A percentile compares a stretch with the other conserved stretches of the same genome.
These are phyloP conservation scores for Neobulgaria alba DNA, from an alignment of 2,329 filamentous ascomycete species.

Conservation along the genomic window DNA sequence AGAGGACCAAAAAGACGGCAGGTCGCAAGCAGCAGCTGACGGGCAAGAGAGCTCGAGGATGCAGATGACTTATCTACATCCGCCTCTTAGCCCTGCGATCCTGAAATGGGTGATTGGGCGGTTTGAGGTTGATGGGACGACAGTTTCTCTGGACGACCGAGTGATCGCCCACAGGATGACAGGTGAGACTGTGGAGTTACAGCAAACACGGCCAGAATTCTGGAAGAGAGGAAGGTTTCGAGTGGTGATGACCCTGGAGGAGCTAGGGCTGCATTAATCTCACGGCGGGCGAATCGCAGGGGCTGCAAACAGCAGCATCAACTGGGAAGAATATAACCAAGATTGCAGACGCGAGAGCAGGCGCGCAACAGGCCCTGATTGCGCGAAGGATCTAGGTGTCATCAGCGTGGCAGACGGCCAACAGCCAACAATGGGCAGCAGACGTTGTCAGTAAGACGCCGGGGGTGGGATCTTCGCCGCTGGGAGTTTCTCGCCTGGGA, in stretches of 20 bases:
- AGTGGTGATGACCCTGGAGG: constrained; percentile 4
- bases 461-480: background rate
- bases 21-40: constrained; percentile 8
- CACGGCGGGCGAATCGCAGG: constrained; percentile 15
- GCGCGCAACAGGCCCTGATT: no score
- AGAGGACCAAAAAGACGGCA: constrained; percentile 6
- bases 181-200: constrained; percentile 18
- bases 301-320: constrained; percentile 8
- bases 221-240: constrained; percentile 11
- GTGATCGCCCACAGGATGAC: constrained; percentile 37
- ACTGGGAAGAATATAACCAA: constrained; percentile 12
- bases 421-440: no score
- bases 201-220: constrained; percentile 4
- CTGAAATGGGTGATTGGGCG: constrained; percentile 8
- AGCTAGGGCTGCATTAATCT: constrained; percentile 21
- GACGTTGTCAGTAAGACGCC: no score
- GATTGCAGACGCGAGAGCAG: no score
- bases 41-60: constrained; percentile 15
- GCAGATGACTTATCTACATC: constrained; percentile 17
- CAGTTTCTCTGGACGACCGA: constrained; percentile 29
- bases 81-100: constrained; percentile 13
- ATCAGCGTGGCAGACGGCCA: no score
- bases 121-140: constrained; percentile 46
- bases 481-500: background rate
- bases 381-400: background rate